phyloP scores from a whole-genome alignment of 495 filamentous ascomycete species.

The Sordaria brevicollis region DNA sequence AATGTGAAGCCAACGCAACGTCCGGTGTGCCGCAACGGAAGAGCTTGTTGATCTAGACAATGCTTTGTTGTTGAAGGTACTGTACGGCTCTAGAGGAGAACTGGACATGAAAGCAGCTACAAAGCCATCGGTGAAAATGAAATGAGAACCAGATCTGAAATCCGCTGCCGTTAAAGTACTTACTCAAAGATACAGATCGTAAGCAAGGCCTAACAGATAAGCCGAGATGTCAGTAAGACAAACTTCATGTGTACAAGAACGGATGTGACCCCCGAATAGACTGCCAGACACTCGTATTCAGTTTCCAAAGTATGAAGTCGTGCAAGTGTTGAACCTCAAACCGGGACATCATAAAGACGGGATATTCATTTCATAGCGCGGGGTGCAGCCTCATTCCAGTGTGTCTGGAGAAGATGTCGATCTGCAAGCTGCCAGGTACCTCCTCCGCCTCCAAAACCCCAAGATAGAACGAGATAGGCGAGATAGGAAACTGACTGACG shows the following conservation, averaged over 20 bases:
- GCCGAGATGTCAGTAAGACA: neutral
- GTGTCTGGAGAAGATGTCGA: neutral
- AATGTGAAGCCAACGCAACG: no score
- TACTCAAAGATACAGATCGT: no score
- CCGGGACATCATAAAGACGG: neutral
- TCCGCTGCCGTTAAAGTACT: neutral
- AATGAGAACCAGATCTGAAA: neutral
- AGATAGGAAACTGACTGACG: neutral
- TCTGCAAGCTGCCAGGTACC: neutral
- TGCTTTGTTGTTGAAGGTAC: no score
- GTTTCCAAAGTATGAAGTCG: neutral
- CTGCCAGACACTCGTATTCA: neutral
- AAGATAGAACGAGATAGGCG: neutral
- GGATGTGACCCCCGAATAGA: neutral
- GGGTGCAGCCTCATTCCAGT: neutral
- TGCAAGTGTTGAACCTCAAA: neutral
- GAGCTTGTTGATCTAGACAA: no score
- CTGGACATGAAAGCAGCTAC: no score
- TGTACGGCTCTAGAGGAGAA: no score
- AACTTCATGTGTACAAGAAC: neutral
- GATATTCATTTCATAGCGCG: no score
- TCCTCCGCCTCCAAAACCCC: neutral
- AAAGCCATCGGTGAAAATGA: no score
- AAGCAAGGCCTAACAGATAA: neutral
- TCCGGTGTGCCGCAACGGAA: no score